Percentiles rank a stretch among this genome's conserved stretches.
These are phyloP conservation scores for Debaryomyces coudertii DNA, from an alignment of 1,139 yeast genomes.

Conservation along the genomic window DNA sequence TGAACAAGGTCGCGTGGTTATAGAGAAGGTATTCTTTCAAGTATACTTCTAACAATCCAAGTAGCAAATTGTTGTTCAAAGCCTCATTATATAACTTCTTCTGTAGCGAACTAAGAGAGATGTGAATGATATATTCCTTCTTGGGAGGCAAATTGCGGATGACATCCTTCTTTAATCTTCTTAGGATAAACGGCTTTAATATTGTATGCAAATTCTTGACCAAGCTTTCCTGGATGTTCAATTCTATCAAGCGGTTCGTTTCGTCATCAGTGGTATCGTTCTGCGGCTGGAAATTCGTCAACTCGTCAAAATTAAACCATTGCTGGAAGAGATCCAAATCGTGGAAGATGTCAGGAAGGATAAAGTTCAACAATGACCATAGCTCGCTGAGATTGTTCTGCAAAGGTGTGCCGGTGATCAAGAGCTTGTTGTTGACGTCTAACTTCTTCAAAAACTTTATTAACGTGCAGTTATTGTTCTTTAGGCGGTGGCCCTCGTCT, in stretches of 20 bases:
- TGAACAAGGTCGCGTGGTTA: constrained; percentile 29
- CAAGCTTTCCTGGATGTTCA: constrained; percentile 65
- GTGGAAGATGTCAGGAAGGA: constrained; percentile 88
- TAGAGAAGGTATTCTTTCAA: constrained; percentile 49
- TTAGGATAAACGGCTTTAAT: constrained; percentile 79
- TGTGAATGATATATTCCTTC: constrained; percentile 81
- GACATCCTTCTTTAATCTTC: constrained; percentile 80
- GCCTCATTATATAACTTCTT: constrained; percentile 64
- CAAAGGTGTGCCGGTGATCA: constrained; percentile 90
- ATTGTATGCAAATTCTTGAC: constrained; percentile 83
- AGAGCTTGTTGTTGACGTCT: constrained; percentile 66
- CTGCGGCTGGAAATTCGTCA: constrained; percentile 45
- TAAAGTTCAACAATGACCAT: constrained; percentile 88
- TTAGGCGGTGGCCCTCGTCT: constrained; percentile 95
- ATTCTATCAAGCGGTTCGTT: constrained; percentile 50
- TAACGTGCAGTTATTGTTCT: constrained; percentile 76
- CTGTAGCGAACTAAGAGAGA: constrained; percentile 67
- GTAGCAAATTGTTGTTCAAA: constrained; percentile 47
- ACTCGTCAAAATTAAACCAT: constrained; percentile 84
- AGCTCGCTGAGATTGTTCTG: constrained; percentile 87
- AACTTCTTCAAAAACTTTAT: constrained; percentile 71
- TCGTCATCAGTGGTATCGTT: constrained; percentile 34
- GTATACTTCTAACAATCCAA: constrained; percentile 44
- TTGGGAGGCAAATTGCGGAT: constrained; percentile 75
- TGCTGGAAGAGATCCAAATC: constrained; percentile 87